A percentile compares a stretch with the other conserved stretches of the same genome.
Evolutionary conservation across 2,329 filamentous ascomycete genomes (phyloP).

Genomic region (Cladosporium sp.): DNA sequence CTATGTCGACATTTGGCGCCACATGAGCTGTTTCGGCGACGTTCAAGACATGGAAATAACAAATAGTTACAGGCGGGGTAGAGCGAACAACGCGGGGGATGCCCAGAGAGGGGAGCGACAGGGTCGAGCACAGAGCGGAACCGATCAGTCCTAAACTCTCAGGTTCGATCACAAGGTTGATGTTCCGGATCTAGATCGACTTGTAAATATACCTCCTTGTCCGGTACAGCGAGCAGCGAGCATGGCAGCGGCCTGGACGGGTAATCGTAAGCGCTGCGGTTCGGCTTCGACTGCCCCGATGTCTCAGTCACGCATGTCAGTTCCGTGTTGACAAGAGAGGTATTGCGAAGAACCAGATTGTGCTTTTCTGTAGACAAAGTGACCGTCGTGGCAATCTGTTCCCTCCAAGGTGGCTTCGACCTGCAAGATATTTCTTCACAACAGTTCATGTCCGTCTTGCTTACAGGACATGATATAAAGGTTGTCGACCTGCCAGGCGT

Average conservation of each 20-base stretch:
- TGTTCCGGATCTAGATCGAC: neutral
- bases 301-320: neutral
- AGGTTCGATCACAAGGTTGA: slow-evolving; percentile 1
- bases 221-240: slow-evolving; percentile 4
- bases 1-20: slow-evolving; percentile 11
- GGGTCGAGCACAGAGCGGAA: neutral
- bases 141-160: neutral
- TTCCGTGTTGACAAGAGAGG: neutral
- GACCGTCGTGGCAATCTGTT: neutral
- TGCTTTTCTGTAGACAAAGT: neutral
- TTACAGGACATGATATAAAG: neutral
- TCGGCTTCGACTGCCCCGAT: neutral
- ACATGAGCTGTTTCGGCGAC: neutral
- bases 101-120: neutral
- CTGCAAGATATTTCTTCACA: neutral
- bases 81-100: neutral
- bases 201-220: neutral
- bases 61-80: slow-evolving; percentile 4
- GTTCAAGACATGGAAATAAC: slow-evolving; percentile 15
- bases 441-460: neutral
- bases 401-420: neutral
- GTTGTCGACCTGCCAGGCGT: neutral
- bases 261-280: neutral
- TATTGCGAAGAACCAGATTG: neutral
- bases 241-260: neutral